Conservation (phyloP, 441 rosid genomes). For the Raphanus hybrid region DNA sequence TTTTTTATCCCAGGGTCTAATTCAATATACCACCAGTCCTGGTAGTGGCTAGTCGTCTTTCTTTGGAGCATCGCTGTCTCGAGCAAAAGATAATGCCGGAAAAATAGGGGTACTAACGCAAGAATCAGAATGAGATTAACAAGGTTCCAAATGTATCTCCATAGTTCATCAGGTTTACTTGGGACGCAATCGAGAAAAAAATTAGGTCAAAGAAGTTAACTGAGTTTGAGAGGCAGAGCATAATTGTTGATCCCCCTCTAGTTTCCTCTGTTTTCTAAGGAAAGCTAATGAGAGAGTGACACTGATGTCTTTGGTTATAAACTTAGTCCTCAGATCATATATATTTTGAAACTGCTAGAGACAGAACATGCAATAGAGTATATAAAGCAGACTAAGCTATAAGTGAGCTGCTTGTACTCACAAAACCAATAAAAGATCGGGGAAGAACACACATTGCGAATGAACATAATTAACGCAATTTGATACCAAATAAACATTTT, state of each 20-base stretch:
- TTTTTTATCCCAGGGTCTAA: neutral
- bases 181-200: neutral
- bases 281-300: too few relatives aligned
- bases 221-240: neutral
- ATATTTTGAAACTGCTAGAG: neutral
- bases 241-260: neutral
- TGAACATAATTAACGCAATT: neutral
- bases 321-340: neutral
- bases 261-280: neutral
- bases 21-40: neutral
- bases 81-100: neutral
- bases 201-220: neutral
- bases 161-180: neutral
- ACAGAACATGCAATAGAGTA: neutral
- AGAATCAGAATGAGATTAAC: neutral
- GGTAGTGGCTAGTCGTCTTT: neutral
- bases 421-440: neutral
- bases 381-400: neutral
- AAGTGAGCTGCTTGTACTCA: neutral
- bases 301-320: too few relatives aligned
- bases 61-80: neutral
- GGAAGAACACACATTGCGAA: neutral
- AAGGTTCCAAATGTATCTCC: neutral
- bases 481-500: slow-evolving; percentile 31
- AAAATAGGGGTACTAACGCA: neutral